These are phyloP conservation scores for Aspergillus hancockii DNA, from an alignment of 495 filamentous ascomycete genomes.

Conservation along the genomic window DNA sequence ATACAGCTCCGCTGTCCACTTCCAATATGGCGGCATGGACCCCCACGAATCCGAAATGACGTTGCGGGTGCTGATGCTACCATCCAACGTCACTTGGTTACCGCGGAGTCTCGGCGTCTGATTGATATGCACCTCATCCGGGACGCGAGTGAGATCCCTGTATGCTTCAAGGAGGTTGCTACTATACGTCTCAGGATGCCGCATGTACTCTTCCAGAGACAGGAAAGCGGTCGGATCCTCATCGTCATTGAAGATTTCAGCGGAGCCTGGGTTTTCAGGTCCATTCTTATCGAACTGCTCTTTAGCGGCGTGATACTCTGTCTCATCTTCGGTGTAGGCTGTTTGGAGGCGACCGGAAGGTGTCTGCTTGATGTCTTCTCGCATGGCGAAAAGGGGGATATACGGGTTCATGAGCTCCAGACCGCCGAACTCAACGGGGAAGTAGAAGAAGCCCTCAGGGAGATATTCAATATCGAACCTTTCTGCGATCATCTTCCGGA, in stretches of 20 bases:
- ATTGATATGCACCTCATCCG: conserved; percentile 35
- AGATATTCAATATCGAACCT: conserved; percentile 57
- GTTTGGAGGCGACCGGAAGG: conserved; percentile 44
- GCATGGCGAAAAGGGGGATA: conserved; percentile 52
- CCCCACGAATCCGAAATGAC: conserved; percentile 35
- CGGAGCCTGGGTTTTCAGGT: conserved; percentile 1
- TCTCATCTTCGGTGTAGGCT: conserved; percentile 45
- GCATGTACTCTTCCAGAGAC: conserved; percentile 53
- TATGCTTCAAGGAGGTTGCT: conserved; percentile 33
- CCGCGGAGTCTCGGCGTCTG: conserved; percentile 28
- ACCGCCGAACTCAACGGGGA: conserved; percentile 60
- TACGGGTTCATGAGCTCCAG: conserved; percentile 60
- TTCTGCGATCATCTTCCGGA: conserved; percentile 53
- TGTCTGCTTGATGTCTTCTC: conserved; percentile 50
- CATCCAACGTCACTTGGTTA: conserved; percentile 27
- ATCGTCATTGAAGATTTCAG: conserved; percentile 14
- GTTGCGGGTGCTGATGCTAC: conserved; percentile 16
- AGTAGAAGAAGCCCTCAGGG: conserved; percentile 69
- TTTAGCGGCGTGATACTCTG: conserved; percentile 49
- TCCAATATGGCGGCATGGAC: conserved; percentile 59
- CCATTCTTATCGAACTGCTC: conserved; percentile 42
- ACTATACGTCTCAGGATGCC: conserved; percentile 52
- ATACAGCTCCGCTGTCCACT: conserved; percentile 62
- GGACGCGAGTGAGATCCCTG: conserved; percentile 37
- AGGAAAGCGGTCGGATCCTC: conserved; percentile 45